A percentile compares a stretch with the other conserved stretches of the same genome.
phyloP scores from a whole-genome alignment of 1,284 basidiomycete species.

The Jaminaea rosea region DNA sequence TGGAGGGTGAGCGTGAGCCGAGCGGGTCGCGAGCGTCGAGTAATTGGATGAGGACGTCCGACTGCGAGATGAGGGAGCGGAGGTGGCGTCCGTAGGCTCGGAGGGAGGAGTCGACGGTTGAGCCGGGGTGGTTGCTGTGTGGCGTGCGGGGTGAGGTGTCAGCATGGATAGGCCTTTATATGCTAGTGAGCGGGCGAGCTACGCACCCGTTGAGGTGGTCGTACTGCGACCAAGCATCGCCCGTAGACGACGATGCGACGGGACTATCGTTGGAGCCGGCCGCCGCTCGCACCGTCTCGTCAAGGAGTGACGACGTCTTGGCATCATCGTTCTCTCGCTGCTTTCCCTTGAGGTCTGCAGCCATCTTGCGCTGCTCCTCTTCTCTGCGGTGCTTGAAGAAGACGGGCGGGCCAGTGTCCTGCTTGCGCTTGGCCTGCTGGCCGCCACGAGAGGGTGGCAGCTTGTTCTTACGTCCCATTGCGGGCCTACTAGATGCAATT shows the following conservation, averaged over 20 bases:
- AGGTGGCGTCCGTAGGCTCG: conserved; percentile 52
- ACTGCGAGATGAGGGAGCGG: conserved; percentile 84
- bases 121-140: conserved; percentile 9
- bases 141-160: neutral
- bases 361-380: neutral
- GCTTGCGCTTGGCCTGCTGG: neutral
- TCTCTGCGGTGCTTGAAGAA: conserved; percentile 10
- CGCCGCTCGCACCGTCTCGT: neutral
- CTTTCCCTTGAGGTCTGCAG: neutral
- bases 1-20: conserved; percentile 52
- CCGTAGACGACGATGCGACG: neutral
- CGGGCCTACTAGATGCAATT: too few species aligned
- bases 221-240: too few species aligned
- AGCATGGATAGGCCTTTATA: too few species aligned
- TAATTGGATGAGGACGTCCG: conserved; percentile 65
- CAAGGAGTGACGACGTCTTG: neutral
- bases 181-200: too few species aligned
- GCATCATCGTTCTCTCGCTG: neutral
- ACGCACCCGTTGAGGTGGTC: too few species aligned
- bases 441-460: neutral
- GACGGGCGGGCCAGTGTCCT: conserved; percentile 5
- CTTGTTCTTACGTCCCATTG: neutral
- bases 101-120: conserved; percentile 38
- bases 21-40: conserved; percentile 45
- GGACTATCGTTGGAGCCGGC: neutral